These are phyloP conservation scores for Nymphaea thermarum DNA, from an alignment of 164 flowering plant species.

Conservation along the genomic window DNA sequence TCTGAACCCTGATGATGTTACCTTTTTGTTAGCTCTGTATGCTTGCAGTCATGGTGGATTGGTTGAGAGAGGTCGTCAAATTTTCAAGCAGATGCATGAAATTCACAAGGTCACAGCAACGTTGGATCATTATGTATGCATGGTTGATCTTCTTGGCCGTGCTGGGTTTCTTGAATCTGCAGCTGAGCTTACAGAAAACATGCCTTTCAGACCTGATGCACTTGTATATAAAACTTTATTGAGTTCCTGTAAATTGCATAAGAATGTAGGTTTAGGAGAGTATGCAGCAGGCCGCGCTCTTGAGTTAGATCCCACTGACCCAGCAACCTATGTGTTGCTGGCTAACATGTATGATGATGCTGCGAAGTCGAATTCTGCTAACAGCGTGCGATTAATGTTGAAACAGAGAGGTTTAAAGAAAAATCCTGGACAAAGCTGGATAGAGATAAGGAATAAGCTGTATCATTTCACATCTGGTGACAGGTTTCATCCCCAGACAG, in stretches of 20 bases:
- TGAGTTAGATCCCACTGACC: conserved; percentile 37
- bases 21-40: conserved; percentile 36
- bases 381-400: conserved; percentile 26
- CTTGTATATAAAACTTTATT: conserved; percentile 36
- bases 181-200: conserved; percentile 22
- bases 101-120: conserved; percentile 20
- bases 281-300: conserved; percentile 35
- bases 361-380: conserved; percentile 24
- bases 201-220: conserved; percentile 36
- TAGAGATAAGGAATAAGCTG: conserved; percentile 25
- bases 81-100: conserved; percentile 33
- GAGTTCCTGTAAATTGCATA: conserved; percentile 33
- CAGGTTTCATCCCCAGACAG: conserved; percentile 19
- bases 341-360: conserved; percentile 36
- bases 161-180: conserved; percentile 46
- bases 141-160: conserved; percentile 51
- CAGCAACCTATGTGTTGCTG: conserved; percentile 38
- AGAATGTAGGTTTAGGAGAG: conserved; percentile 42
- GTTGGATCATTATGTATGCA: conserved; percentile 38
- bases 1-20: conserved; percentile 34
- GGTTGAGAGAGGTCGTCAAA: conserved; percentile 35
- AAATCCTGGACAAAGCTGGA: conserved; percentile 35
- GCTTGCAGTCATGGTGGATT: conserved; percentile 53
- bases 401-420: conserved; percentile 30
- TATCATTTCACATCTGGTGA: conserved; percentile 30